Conservation (phyloP, 192 early-diverging fungal species). For the Entomortierella chlamydospora region DNA sequence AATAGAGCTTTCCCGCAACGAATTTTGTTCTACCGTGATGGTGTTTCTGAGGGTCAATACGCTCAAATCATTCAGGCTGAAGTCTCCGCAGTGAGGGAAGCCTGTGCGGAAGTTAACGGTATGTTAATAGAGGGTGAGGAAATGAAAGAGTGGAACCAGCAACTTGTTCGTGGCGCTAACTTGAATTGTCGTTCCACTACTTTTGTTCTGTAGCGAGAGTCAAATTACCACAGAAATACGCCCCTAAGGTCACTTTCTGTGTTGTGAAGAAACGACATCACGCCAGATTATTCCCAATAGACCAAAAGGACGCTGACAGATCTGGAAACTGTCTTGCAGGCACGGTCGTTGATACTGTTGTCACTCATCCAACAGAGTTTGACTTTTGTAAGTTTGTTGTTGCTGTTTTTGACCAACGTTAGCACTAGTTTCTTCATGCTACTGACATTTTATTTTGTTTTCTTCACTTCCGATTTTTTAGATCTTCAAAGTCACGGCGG, state of each 20-base stretch:
- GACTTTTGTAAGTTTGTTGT: slow-evolving; percentile 70
- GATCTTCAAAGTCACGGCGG: slow-evolving; percentile 87
- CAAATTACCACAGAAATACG: slow-evolving; percentile 60
- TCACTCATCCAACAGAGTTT: slow-evolving; percentile 80
- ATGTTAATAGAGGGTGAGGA: background rate
- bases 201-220: background rate
- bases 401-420: background rate
- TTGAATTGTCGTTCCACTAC: background rate
- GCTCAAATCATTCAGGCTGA: slow-evolving; percentile 71
- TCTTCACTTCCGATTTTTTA: background rate
- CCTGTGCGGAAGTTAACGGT: slow-evolving; percentile 25
- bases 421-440: too few relatives aligned
- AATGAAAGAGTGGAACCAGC: background rate
- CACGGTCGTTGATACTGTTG: slow-evolving; percentile 74
- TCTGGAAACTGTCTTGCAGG: slow-evolving; percentile 85
- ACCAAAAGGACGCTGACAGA: slow-evolving; percentile 65
- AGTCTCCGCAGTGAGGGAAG: slow-evolving; percentile 70
- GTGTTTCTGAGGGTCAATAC: slow-evolving; percentile 86
- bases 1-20: slow-evolving; percentile 62
- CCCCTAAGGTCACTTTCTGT: slow-evolving; percentile 77
- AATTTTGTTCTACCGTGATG: slow-evolving; percentile 87
- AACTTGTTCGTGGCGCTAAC: too few relatives aligned
- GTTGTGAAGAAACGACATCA: slow-evolving; percentile 85
- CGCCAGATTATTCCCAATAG: slow-evolving; percentile 78
- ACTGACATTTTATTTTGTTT: too few relatives aligned